phyloP scores from a whole-genome alignment of 2,329 filamentous ascomycete genomes.

The Pestalotiopsis sp. region DNA sequence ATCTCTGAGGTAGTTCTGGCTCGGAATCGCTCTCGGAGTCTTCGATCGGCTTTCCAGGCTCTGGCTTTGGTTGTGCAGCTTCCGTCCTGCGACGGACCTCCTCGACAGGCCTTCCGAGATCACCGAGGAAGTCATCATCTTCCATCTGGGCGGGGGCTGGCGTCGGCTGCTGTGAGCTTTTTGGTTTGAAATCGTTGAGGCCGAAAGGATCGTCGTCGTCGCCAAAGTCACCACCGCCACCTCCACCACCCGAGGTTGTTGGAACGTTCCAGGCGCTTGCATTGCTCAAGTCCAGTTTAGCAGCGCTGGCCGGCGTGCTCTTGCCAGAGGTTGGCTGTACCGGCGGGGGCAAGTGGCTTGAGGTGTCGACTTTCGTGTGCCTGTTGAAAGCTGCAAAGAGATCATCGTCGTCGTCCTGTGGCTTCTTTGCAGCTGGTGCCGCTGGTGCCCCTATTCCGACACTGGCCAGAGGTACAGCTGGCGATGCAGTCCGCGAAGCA shows the following conservation, averaged over 20 bases:
- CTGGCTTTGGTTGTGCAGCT: conserved; percentile 41
- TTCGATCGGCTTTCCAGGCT: conserved; percentile 61
- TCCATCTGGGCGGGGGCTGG: conserved; percentile 37
- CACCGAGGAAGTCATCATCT: conserved; percentile 68
- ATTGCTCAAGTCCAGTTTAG: conserved; percentile 53
- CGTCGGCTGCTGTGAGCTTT: conserved; percentile 28
- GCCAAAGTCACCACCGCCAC: conserved; percentile 36
- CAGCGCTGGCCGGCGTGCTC: conserved; percentile 46
- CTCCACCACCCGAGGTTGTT: conserved; percentile 24
- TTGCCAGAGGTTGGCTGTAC: conserved; percentile 40
- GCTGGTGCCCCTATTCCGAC: conserved; percentile 24
- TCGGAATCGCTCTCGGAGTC: conserved; percentile 49
- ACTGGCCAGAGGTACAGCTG: conserved; percentile 36
- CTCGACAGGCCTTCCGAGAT: conserved; percentile 66
- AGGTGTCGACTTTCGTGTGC: conserved; percentile 67
- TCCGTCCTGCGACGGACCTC: conserved; percentile 57
- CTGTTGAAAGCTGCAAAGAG: conserved; percentile 70
- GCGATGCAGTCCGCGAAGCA: conserved; percentile 49
- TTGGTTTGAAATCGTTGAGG: conserved; percentile 63
- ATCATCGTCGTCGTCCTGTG: conserved; percentile 58
- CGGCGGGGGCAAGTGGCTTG: conserved; percentile 66
- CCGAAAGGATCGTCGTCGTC: conserved; percentile 93
- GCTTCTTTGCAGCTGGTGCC: conserved; percentile 20
- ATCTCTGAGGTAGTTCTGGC: conserved; percentile 25
- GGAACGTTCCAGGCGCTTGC: conserved; percentile 56